Conservation (phyloP, 1,284 basidiomycete genomes). For the Somion occarium region DNA sequence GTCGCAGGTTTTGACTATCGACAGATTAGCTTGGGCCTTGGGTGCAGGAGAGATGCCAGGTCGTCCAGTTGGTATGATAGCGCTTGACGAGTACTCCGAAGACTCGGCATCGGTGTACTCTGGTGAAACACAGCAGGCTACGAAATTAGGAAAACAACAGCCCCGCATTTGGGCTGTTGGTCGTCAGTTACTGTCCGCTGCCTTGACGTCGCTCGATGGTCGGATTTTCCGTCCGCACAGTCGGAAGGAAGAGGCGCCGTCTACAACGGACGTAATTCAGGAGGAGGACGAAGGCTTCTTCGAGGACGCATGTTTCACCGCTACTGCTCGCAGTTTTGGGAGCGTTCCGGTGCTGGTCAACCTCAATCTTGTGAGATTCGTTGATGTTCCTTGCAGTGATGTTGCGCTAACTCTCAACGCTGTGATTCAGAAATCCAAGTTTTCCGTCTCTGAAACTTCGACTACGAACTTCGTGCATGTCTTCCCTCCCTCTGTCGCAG, state of each 20-base stretch:
- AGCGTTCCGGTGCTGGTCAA: conserved; percentile 27
- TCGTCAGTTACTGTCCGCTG: conserved; percentile 9
- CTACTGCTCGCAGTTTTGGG: conserved; percentile 17
- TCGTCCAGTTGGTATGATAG: background rate
- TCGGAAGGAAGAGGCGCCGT: conserved; percentile 6
- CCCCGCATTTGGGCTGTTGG: conserved; percentile 7
- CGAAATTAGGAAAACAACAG: background rate
- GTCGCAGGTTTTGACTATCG: conserved; percentile 36
- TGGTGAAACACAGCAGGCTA: background rate
- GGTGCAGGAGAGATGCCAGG: background rate
- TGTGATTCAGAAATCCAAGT: conserved; percentile 37
- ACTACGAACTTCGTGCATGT: conserved; percentile 41
- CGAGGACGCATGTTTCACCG: conserved; percentile 22
- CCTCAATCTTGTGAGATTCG: conserved; percentile 25
- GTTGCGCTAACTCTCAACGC: background rate
- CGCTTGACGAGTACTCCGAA: conserved; percentile 9
- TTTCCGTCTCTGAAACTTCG: conserved; percentile 48
- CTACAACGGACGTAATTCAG: conserved; percentile 1
- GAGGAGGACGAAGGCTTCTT: conserved; percentile 26
- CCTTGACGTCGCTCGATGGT: conserved; percentile 11
- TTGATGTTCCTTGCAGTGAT: conserved; percentile 1
- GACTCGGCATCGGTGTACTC: background rate
- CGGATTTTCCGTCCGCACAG: conserved; percentile 7
- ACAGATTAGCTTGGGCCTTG: conserved; percentile 19
- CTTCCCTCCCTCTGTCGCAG: conserved; percentile 14